Conservation (phyloP, 148 eudicot species). For the Vaccinium myrtillus region DNA sequence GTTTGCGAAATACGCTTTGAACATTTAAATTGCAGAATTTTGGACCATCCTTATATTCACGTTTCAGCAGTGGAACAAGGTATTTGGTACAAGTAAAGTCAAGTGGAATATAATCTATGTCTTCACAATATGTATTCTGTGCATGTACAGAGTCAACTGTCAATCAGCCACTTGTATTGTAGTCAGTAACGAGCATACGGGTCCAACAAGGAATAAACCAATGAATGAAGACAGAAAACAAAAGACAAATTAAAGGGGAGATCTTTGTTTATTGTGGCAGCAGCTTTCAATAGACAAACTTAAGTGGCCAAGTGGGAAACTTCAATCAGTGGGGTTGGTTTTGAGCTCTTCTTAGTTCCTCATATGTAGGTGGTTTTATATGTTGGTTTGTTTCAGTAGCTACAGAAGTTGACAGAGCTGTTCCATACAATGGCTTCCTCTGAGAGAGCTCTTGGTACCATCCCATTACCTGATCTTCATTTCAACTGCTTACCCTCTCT, state of each 20-base stretch:
- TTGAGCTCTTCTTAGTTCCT: background rate
- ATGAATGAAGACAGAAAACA: background rate
- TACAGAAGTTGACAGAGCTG: background rate
- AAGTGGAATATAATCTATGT: background rate
- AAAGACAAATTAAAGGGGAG: background rate
- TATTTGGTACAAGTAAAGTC: background rate
- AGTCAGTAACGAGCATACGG: background rate
- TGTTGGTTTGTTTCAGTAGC: background rate
- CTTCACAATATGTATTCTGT: background rate
- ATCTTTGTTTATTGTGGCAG: background rate
- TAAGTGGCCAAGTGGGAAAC: background rate
- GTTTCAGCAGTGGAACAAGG: background rate
- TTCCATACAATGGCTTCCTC: conserved; percentile 15
- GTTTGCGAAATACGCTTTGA: too few relatives aligned
- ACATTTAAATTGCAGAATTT: background rate
- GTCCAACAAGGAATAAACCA: background rate
- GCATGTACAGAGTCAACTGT: background rate
- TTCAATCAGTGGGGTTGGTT: background rate
- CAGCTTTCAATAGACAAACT: background rate
- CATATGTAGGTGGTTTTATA: background rate
- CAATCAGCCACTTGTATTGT: background rate
- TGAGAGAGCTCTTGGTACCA: conserved; percentile 3
- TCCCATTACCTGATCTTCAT: background rate
- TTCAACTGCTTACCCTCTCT: too few relatives aligned
- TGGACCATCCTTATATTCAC: background rate